Evolutionary conservation across 1,284 basidiomycete genomes (phyloP), one percentile per base, ranked within the genome.

Genomic region (Papiliotrema terrestris): DNA sequence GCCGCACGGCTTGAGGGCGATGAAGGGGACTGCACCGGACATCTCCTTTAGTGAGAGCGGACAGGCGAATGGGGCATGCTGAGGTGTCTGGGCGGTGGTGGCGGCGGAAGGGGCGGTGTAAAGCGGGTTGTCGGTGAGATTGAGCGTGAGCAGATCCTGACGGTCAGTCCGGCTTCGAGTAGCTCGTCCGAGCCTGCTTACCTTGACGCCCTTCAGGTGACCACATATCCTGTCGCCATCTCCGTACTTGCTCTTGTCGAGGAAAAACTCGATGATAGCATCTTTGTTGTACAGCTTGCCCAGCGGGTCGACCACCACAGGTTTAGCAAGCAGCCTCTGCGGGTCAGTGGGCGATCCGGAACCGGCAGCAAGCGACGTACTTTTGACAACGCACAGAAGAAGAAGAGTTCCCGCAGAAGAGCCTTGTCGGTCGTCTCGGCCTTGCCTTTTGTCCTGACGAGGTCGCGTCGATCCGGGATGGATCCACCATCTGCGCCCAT

Each of bases 281-380:
- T 93, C 92, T 72, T 94, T 95, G 77, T 96, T 97, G 72, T 95
- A 96, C 2, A 96, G 80, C 73, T 92, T 93, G 25, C 93, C 93
- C 0, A 96, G 79, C 0, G 86, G 85, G 76, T 91, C 94, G 0
- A 91, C 86, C 0, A 95, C 92, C 14, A 95, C 80, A 0, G 92
- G 93, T 59, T 90, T 85, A 64, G 86, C 83, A 2, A 96, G 80
- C n/a, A 85, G 85, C 58, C 83, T 83, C 90, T 93, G 66, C 14
- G 52, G n/a, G 58, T 2, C 57, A 45, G 37, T 22, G 26, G 11
- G 2, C 8, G 54, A 54, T 49, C 50, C 49, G 29, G 41, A 19
- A 9, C 2, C 11, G 26, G 11, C 0, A 36, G 19, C 22, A 36
- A 13, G 35, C 2, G 36, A 72, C 80, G 51, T 66, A 90, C 91